Base-by-base conservation (phyloP, 257 asterid species). In the Solanum raphanifolium region DNA sequence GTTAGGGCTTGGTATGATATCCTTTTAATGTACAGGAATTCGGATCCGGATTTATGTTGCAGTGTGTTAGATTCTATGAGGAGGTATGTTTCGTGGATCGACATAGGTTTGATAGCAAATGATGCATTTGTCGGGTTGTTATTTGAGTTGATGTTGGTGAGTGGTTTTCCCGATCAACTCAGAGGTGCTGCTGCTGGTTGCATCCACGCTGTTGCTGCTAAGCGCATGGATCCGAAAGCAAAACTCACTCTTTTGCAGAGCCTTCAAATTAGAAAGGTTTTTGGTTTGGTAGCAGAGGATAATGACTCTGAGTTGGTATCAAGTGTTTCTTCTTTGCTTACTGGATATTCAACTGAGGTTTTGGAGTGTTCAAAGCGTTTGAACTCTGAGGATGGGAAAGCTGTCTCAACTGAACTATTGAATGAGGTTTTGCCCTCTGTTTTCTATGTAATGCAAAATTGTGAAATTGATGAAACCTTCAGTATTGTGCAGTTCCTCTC, bases 361-460 rank as follows among this genome's bases (percentile, higher is more conserved):
- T 90, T 97, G 92, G 99, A 95, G 78, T 95, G 99, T 89, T 93
- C 88, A 58, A 94, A 97, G 91, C 94, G 91, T 85, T 89, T 96
- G 93, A 92, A 79, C 83, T 78, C 90, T 9, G 96, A 91, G 65
- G 97, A 93, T 86, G 95, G 95, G 52, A 93, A 91, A 87, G 94
- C 91, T 66, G 87, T 93, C 86, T 91, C 98, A 5, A 15, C 89
- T 86, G 98, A 95, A 62, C 93, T 97, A 76, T 85, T 96, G 52
- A 96, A 97, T 88, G 99, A 96, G 91, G 99, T 94, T 91, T 88
- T 97, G 48, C 99, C 99, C 29, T 95, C 98, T 3, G 94, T 97
- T 82, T 97, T 97, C 88, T 91, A 93, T 87, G 93, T 93, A 72
- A 93, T 95, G 90, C 97, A 93, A 91, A 91, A 90, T 79, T 92